These are phyloP conservation scores for Millerozyma miso DNA, from an alignment of 805 yeast species.

Conservation along the genomic window DNA sequence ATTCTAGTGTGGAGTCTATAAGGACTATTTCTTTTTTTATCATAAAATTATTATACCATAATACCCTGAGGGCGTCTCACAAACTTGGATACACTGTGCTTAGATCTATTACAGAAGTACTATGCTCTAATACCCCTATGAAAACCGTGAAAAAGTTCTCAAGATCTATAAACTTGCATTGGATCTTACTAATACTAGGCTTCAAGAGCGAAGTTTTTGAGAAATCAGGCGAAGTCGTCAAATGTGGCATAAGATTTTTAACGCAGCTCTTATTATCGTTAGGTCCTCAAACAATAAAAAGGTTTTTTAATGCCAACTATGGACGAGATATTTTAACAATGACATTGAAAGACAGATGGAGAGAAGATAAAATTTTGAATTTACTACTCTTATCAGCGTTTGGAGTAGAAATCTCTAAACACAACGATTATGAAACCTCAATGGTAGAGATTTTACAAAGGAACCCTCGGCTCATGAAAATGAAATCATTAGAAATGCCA, in stretches of 20 bases:
- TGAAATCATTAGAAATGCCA: slow-evolving; percentile 33
- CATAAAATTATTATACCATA: slow-evolving; percentile 46
- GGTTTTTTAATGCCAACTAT: slow-evolving; percentile 45
- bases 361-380: slow-evolving; percentile 40
- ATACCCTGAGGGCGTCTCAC: slow-evolving; percentile 32
- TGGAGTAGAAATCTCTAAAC: slow-evolving; percentile 29
- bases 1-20: slow-evolving; percentile 52
- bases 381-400: slow-evolving; percentile 43
- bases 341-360: slow-evolving; percentile 46
- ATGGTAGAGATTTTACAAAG: slow-evolving; percentile 1
- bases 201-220: slow-evolving; percentile 14
- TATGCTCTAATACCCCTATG: slow-evolving; percentile 33
- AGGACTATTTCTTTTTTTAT: slow-evolving; percentile 44
- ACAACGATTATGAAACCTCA: background rate
- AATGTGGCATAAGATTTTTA: slow-evolving; percentile 43
- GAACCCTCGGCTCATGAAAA: slow-evolving; percentile 3
- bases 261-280: slow-evolving; percentile 44
- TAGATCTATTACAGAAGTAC: slow-evolving; percentile 30
- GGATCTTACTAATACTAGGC: slow-evolving; percentile 55
- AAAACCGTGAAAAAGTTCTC: slow-evolving; percentile 41
- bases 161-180: slow-evolving; percentile 58
- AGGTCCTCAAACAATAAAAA: slow-evolving; percentile 43
- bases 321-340: slow-evolving; percentile 50
- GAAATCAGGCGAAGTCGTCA: slow-evolving; percentile 31
- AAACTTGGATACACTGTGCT: slow-evolving; percentile 28